phyloP scores from a whole-genome alignment of 2,329 filamentous ascomycete genomes.

The Pseudopithomyces maydicus region DNA sequence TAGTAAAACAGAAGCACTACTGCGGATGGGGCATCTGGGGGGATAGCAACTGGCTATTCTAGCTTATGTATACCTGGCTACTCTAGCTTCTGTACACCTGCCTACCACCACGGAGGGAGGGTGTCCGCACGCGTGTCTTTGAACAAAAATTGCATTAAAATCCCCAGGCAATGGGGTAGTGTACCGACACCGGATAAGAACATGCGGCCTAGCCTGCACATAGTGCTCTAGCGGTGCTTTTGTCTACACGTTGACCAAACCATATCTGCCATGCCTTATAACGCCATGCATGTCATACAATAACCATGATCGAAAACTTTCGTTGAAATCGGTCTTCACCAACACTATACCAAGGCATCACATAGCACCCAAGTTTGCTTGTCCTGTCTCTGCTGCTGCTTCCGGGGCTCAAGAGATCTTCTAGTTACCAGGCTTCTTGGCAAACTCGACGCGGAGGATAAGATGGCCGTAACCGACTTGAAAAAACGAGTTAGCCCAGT shows the following conservation, averaged over 20 bases:
- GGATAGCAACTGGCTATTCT: background rate
- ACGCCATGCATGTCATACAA: slow-evolving; percentile 5
- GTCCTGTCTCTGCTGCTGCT: background rate
- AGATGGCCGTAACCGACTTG: slow-evolving; percentile 78
- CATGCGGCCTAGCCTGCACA: slow-evolving; percentile 1
- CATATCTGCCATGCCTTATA: slow-evolving; percentile 2
- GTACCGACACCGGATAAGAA: background rate
- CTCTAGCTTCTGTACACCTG: no score
- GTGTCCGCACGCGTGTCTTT: background rate
- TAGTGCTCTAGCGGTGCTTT: slow-evolving; percentile 3
- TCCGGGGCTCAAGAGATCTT: background rate
- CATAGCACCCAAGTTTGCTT: background rate
- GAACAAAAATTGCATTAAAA: background rate
- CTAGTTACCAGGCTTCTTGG: slow-evolving; percentile 61
- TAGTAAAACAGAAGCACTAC: background rate
- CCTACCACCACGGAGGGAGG: no score
- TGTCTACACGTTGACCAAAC: slow-evolving; percentile 1
- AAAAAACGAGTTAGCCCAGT: slow-evolving; percentile 21
- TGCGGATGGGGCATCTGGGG: background rate
- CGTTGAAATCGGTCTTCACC: background rate
- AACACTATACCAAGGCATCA: background rate
- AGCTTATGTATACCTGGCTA: no score
- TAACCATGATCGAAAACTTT: background rate
- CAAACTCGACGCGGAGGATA: slow-evolving; percentile 85
- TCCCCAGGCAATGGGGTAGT: background rate